Evolutionary conservation across 345 rosid species (phyloP), one percentile per base, ranked within the genome.

Genomic region (Theobroma cacao): DNA sequence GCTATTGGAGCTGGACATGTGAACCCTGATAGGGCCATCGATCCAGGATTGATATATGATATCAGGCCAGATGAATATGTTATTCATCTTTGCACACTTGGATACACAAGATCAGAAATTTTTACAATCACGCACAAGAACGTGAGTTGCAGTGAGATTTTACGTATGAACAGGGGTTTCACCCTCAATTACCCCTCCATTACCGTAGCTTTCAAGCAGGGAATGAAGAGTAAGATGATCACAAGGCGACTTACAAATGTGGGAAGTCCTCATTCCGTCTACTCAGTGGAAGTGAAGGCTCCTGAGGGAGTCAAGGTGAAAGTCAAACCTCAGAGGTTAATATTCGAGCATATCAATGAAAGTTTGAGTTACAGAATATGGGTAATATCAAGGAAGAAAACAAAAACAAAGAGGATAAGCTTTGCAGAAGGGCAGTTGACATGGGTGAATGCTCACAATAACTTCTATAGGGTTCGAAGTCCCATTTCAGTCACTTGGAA

Each of bases 1-100:
- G 91, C 98, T 0, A 88, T 85, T 0, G 99, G 99, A 83, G 89
- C 99, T 4, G 99, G 99, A 38, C 97, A 95, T 26, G 91, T 95
- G 70, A 93, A 92, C 85, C 99, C 98, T 0, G 56, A 24, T 34
- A 89, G 89, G 81, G 98, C 97, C 13, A 86, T 95, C 43, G 61
- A 85, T 82, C 98, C 99, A 13, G 99, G 98, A 61, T 60, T 95
- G 81, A 74, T 95, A 45, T 95, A 95, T 72, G 90, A 93, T 72
- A 92, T 93, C 79, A 80, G 64, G 34, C 90, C 98, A 7, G 84
- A 85, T 26, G 97, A 93, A 45, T 95, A 92, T 81, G 84, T 95
- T 34, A 88, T 84, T 86, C 94, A 95, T 78, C 86, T 95, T 22
- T 93, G 99, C 89, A 90, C 82, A 7, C 81, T 92, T 0, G 92